Conservation (phyloP, 345 rosid species). For the Gossypium anomalum region DNA sequence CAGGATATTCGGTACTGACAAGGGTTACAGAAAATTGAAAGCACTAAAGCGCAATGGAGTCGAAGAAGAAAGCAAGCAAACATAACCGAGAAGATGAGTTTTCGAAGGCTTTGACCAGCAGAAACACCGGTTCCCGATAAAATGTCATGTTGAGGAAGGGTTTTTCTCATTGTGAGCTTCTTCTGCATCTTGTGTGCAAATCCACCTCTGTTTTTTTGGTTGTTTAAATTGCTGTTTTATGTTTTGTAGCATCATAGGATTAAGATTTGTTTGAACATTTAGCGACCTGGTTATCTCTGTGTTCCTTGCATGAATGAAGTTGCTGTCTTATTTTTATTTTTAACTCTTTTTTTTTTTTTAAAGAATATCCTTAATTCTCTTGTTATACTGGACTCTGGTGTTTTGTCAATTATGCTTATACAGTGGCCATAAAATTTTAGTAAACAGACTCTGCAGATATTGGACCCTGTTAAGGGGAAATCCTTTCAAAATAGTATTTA, state of each 20-base stretch:
- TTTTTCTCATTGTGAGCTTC: conserved; percentile 17
- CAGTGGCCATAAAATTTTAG: neutral
- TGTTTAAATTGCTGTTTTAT: conserved; percentile 15
- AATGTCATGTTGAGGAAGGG: conserved; percentile 21
- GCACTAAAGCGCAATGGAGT: conserved; percentile 45
- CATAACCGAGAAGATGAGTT: conserved; percentile 26
- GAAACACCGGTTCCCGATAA: conserved; percentile 22
- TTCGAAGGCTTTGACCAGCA: conserved; percentile 17
- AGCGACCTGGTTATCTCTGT: conserved; percentile 6
- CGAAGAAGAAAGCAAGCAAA: conserved; percentile 37
- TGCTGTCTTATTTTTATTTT: conserved; percentile 14
- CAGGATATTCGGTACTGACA: conserved; percentile 96
- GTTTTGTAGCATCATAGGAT: conserved; percentile 19
- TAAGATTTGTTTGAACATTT: conserved; percentile 20
- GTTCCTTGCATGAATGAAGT: conserved; percentile 25
- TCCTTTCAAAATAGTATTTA: too few species aligned
- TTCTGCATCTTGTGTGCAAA: conserved; percentile 24
- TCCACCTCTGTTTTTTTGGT: conserved; percentile 22
- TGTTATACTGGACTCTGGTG: neutral
- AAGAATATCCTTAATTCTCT: neutral
- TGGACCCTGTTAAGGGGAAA: too few species aligned
- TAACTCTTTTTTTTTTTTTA: neutral
- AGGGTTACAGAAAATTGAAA: conserved; percentile 85
- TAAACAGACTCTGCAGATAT: too few species aligned
- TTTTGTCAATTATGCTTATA: neutral